phyloP scores from a whole-genome alignment of 805 yeast genomes.

The Sugiyamaella lignohabitans region DNA sequence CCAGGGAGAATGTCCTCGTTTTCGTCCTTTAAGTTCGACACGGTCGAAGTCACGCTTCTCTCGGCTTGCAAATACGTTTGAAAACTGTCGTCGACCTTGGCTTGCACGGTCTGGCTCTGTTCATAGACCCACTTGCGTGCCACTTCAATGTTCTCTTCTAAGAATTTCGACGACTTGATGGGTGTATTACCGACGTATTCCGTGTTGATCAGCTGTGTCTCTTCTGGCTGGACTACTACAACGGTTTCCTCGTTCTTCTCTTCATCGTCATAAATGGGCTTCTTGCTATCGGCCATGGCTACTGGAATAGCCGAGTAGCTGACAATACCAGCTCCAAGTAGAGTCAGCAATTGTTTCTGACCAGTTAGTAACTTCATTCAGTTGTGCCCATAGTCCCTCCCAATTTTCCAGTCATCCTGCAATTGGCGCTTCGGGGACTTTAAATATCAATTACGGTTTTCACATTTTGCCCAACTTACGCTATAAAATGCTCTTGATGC shows the following conservation, averaged over 20 bases:
- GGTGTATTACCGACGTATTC: conserved; percentile 49
- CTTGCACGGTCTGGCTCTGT: conserved; percentile 33
- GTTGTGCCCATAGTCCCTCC: too few species aligned
- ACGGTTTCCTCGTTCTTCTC: conserved; percentile 2
- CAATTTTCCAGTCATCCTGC: not conserved
- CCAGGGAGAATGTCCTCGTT: conserved; percentile 70
- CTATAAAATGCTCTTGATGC: not conserved
- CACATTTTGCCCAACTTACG: not conserved
- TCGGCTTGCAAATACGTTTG: conserved; percentile 52
- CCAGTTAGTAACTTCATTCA: too few species aligned
- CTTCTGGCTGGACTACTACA: conserved; percentile 8
- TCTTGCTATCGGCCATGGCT: conserved; percentile 1
- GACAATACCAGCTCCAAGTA: not conserved
- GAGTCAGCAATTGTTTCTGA: not conserved
- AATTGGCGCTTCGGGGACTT: not conserved
- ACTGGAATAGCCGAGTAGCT: not conserved
- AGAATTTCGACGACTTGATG: conserved; percentile 43
- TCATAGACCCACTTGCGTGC: conserved; percentile 41
- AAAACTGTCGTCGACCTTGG: conserved; percentile 42
- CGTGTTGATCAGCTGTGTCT: conserved; percentile 14
- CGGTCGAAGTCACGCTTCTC: conserved; percentile 53
- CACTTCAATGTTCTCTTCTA: conserved; percentile 44
- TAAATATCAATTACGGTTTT: not conserved
- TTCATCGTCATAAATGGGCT: conserved; percentile 29
- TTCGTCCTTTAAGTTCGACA: conserved; percentile 56